A percentile compares a stretch with the other conserved stretches of the same genome.
phyloP scores from a whole-genome alignment of 192 early-diverging fungal genomes.

The Coemansia javaensis region DNA sequence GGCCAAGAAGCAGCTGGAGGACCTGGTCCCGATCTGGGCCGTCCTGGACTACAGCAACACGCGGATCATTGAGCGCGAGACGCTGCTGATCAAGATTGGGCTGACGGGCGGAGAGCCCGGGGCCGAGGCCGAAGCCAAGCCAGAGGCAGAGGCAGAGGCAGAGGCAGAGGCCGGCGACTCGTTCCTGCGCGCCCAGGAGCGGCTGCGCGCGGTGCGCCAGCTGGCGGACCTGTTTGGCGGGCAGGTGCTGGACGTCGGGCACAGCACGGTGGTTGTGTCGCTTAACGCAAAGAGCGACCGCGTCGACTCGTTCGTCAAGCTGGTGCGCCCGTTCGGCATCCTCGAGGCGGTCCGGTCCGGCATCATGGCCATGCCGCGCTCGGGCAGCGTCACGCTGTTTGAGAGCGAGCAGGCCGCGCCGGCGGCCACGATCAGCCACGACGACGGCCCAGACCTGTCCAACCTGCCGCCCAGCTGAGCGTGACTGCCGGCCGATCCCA shows the following conservation, averaged over 20 bases:
- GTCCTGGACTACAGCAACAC: slow-evolving; percentile 94
- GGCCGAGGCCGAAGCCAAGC: background rate
- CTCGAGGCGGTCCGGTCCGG: slow-evolving; percentile 91
- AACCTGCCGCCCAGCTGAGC: slow-evolving; percentile 88
- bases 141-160: slow-evolving; percentile 1
- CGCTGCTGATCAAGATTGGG: slow-evolving; percentile 90
- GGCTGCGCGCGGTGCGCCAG: slow-evolving; percentile 77
- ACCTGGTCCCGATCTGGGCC: slow-evolving; percentile 96
- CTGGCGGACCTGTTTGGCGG: slow-evolving; percentile 82
- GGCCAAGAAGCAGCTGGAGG: slow-evolving; percentile 89
- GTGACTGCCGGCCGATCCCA: too few relatives aligned
- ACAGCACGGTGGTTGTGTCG: slow-evolving; percentile 80
- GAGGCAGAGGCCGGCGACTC: slow-evolving; percentile 24
- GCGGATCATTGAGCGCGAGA: slow-evolving; percentile 85
- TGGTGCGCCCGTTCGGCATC: slow-evolving; percentile 92
- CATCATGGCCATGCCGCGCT: slow-evolving; percentile 95
- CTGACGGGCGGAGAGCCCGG: slow-evolving; percentile 43
- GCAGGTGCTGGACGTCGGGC: slow-evolving; percentile 79
- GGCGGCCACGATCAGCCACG: slow-evolving; percentile 57
- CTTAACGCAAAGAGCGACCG: slow-evolving; percentile 82
- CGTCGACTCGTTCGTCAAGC: slow-evolving; percentile 86
- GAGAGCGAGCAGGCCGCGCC: slow-evolving; percentile 66
- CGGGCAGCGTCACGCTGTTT: slow-evolving; percentile 72
- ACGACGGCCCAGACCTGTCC: slow-evolving; percentile 60
- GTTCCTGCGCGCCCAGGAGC: slow-evolving; percentile 55